phyloP scores from a whole-genome alignment of 106 monocot species.

The Dioscorea alata region DNA sequence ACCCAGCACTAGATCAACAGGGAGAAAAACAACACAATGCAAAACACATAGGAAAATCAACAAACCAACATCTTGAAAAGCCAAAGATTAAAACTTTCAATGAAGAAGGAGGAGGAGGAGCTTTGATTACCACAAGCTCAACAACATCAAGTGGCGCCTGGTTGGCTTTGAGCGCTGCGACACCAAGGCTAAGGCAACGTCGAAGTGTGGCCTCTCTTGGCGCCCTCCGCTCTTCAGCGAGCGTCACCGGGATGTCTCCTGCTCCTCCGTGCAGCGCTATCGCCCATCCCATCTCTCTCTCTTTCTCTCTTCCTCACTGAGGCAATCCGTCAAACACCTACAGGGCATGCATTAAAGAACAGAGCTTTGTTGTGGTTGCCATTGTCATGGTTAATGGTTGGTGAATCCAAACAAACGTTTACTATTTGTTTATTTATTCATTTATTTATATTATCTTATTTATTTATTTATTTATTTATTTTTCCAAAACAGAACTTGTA shows the following conservation, averaged over 20 bases:
- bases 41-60: too few species aligned
- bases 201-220: conserved; percentile 72
- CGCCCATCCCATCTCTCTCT: conserved; percentile 68
- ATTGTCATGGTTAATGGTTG: neutral
- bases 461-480: too few species aligned
- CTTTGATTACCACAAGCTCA: conserved; percentile 58
- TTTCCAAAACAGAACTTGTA: too few species aligned
- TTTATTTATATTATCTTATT: too few species aligned
- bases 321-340: too few species aligned
- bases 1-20: too few species aligned
- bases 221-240: conserved; percentile 41
- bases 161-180: conserved; percentile 49
- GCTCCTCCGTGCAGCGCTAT: conserved; percentile 98
- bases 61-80: too few species aligned
- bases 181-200: conserved; percentile 58
- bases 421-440: too few species aligned
- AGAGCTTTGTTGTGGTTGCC: too few species aligned
- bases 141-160: conserved; percentile 56
- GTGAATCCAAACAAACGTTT: too few species aligned
- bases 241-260: conserved; percentile 65
- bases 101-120: neutral
- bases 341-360: too few species aligned
- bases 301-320: neutral
- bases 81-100: neutral
- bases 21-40: too few species aligned